Evolutionary conservation across 2,329 filamentous ascomycete species (phyloP), one percentile per base, ranked within the genome.

Genomic region (Aspergillus carbonarius): DNA sequence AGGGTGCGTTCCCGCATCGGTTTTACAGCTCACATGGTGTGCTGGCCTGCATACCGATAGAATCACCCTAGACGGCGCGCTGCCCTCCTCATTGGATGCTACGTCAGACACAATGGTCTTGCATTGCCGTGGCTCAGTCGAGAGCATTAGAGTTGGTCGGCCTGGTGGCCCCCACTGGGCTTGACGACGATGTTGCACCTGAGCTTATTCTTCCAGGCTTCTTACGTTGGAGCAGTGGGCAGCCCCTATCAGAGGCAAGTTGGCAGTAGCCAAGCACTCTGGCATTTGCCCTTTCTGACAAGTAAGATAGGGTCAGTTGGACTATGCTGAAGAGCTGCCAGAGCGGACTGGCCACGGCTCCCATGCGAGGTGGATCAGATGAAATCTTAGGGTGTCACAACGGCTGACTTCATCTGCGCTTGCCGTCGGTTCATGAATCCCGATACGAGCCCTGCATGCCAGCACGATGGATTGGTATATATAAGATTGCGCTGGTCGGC

Each of bases 331-430:
- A 49, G 54, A 51, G n/a, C 25, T 30, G 23, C 44, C 44, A 30
- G 25, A 30, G 44, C 15, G 25, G 44, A 48, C 44, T 48, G 44
- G 44, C 37, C 50, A 40, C 48, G 57, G 57, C 54, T 62, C 63
- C 62, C 63, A 69, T 70, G 68, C 68, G 60, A 63, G 66, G 68
- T 69, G 68, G 69, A 73, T 73, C 72, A 73, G 69, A 73, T 66
- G 70, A 59, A 67, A 65, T 63, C 60, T 63, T 62, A 66, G 60
- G 68, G 72, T 74, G 72, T 69, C 72, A 74, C 72, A 72, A 70
- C 70, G 71, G 72, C 72, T 74, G 70, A 73, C 68, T 66, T 68
- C 60, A 68, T 66, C 67, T 70, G 66, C 68, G 69, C 66, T 70
- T 70, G 60, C 65, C 69, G 61, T 66, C 67, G 66, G 66, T 67